A percentile compares a stretch with the other conserved stretches of the same genome.
phyloP scores from a whole-genome alignment of 148 eudicot species.

The Fallopia convolvulus region DNA sequence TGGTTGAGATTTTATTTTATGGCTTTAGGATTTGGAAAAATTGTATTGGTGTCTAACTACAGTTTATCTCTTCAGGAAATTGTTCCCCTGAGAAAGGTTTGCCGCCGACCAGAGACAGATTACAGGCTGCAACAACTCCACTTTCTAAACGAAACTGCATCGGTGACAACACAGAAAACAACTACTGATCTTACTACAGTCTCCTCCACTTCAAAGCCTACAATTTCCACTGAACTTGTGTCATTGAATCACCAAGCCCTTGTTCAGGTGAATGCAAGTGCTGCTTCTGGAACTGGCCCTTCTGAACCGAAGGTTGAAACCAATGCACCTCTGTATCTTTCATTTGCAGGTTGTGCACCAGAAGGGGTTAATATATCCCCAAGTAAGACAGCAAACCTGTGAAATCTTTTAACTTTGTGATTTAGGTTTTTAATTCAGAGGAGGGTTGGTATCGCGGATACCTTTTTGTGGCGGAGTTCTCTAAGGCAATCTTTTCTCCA shows the following conservation, averaged over 20 bases:
- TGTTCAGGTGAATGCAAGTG: slow-evolving; percentile 5
- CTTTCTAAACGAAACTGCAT: slow-evolving; percentile 30
- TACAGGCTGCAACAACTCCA: slow-evolving; percentile 71
- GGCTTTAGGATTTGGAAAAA: not conserved
- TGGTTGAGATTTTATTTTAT: no score
- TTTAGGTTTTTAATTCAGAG: not conserved
- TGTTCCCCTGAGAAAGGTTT: slow-evolving; percentile 71
- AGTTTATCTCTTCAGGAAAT: slow-evolving; percentile 47
- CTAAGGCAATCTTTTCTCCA: not conserved
- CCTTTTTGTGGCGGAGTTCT: not conserved
- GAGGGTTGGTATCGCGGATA: not conserved
- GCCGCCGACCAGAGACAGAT: slow-evolving; percentile 91
- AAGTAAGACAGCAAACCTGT: slow-evolving; percentile 9
- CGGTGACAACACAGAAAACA: slow-evolving; percentile 28
- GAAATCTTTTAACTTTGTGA: not conserved
- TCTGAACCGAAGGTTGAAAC: slow-evolving; percentile 15
- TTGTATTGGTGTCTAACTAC: not conserved
- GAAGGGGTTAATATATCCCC: not conserved
- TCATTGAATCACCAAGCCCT: not conserved
- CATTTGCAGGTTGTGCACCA: slow-evolving; percentile 4
- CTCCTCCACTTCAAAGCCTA: slow-evolving; percentile 17
- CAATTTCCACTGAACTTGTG: slow-evolving; percentile 10
- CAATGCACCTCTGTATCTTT: not conserved
- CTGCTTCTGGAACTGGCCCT: not conserved
- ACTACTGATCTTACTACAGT: slow-evolving; percentile 24